Evolutionary conservation across 495 filamentous ascomycete genomes (phyloP).

Genomic region (Tuber borchii): DNA sequence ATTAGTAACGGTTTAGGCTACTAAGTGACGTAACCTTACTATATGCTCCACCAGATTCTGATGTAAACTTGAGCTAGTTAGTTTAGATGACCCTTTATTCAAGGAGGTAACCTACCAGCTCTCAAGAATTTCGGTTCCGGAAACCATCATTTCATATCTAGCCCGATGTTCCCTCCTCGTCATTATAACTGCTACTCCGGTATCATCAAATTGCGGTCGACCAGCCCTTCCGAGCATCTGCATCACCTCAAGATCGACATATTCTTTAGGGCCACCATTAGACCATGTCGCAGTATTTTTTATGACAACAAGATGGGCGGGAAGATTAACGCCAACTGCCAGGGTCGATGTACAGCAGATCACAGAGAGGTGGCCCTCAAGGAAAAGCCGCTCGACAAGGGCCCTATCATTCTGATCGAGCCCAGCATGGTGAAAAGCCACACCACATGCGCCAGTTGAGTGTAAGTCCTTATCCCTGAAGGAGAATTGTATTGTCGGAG

Average conservation of each 20-base stretch:
- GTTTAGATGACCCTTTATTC: neutral
- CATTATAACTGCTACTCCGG: conserved; percentile 78
- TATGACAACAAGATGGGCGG: conserved; percentile 85
- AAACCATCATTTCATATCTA: conserved; percentile 76
- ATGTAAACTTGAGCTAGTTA: conserved; percentile 55
- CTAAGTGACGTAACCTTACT: conserved; percentile 25
- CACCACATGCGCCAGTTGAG: conserved; percentile 60
- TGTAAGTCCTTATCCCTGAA: conserved; percentile 61
- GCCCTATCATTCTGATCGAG: conserved; percentile 65
- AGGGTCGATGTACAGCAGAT: conserved; percentile 96
- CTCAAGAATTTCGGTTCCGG: conserved; percentile 75
- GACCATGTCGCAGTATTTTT: conserved; percentile 78
- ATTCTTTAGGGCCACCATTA: conserved; percentile 62
- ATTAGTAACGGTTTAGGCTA: neutral
- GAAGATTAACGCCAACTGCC: conserved; percentile 88
- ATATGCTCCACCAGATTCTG: conserved; percentile 83
- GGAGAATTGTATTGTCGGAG: conserved; percentile 51
- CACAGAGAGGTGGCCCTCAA: conserved; percentile 69
- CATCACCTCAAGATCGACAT: conserved; percentile 90
- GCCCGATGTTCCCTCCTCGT: conserved; percentile 61
- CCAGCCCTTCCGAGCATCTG: conserved; percentile 96
- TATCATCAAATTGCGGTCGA: conserved; percentile 84
- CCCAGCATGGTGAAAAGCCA: conserved; percentile 92
- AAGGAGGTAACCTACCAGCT: conserved; percentile 52
- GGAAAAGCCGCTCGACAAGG: conserved; percentile 64